Evolutionary conservation across 148 eudicot genomes (phyloP), one percentile per base, ranked within the genome.

Genomic region (Cornus kousa): DNA sequence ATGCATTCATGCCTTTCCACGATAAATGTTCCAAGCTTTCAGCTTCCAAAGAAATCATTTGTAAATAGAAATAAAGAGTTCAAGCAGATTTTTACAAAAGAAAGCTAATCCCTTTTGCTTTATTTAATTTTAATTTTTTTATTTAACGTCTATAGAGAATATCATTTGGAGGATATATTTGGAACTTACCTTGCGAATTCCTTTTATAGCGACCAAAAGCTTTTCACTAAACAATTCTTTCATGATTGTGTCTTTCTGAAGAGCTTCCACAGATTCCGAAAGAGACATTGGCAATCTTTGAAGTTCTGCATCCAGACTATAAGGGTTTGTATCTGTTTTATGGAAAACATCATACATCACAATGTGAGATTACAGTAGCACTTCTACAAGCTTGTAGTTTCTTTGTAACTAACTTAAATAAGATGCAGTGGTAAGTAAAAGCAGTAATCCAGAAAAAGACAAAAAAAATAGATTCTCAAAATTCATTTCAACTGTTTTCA

Each of bases 221-320:
- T 90, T 94, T 81, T 90, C 91, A 73, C 93, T 90, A 11, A 97
- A 76, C 53, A 94, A 74, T 17, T 90, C 91, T 62, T 68, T 77
- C 73, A 94, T 84, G 68, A 90, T 74, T 37, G 14, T 64, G 74
- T 97, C 97, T 67, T 87, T 88, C 65, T 88, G 79, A 73, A 97
- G 94, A 72, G 98, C 91, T 75, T 87, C 87, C 69, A 92, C 78
- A 74, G 99, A 89, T 86, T 91, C 97, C 5, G 91, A 77, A 32
- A 97, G 93, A 50, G 94, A 87, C n/a, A 13, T 35, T 70, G 99
- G 99, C 71, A 97, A 82, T 81, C 95, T 84, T 73, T 80, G 74
- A 66, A 90, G 84, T 77, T 91, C 75, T n/a, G 83, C 87, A 50
- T 85, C 88, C 72, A 87, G 84, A 80, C 69, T 82, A 28, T 83